Conservation (phyloP, 2,329 filamentous ascomycete species). For the Biscogniauxia sp. region DNA sequence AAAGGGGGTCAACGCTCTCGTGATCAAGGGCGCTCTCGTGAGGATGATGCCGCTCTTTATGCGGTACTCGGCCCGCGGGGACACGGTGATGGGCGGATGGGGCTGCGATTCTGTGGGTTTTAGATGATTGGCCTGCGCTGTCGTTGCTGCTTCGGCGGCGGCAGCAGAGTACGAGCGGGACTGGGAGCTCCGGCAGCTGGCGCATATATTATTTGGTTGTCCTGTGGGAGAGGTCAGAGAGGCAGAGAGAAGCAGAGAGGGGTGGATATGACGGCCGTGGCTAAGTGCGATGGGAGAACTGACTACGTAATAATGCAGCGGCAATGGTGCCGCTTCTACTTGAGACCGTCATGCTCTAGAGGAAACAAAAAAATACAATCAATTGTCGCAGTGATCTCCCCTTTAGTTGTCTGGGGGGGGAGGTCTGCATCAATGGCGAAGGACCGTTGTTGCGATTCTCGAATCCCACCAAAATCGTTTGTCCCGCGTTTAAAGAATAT, state of each 20-base stretch:
- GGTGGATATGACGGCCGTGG: not conserved
- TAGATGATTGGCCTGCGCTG: slow-evolving; percentile 36
- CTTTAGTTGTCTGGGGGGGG: not conserved
- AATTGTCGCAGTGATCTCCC: not conserved
- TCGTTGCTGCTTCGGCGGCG: slow-evolving; percentile 33
- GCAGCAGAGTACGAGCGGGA: slow-evolving; percentile 35
- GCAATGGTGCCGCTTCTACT: slow-evolving; percentile 55
- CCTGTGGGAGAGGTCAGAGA: slow-evolving; percentile 12
- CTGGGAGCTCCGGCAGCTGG: slow-evolving; percentile 30
- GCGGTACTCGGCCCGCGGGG: slow-evolving; percentile 39
- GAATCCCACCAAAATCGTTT: not conserved
- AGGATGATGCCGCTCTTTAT: slow-evolving; percentile 72
- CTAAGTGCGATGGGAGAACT: not conserved
- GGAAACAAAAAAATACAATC: not conserved
- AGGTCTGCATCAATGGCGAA: not conserved
- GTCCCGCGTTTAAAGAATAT: not conserved
- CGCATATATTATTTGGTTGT: slow-evolving; percentile 37
- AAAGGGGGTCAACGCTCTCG: slow-evolving; percentile 78
- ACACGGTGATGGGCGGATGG: slow-evolving; percentile 29
- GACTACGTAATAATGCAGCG: slow-evolving; percentile 40
- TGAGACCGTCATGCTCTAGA: slow-evolving; percentile 34
- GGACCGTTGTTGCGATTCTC: not conserved
- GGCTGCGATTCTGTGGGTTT: slow-evolving; percentile 33
- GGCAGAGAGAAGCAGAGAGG: too few relatives aligned
- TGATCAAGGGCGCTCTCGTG: slow-evolving; percentile 84